Evolutionary conservation across 352 stramenopile genomes (phyloP).

Genomic region (Phytopythium chamaehyphon): DNA sequence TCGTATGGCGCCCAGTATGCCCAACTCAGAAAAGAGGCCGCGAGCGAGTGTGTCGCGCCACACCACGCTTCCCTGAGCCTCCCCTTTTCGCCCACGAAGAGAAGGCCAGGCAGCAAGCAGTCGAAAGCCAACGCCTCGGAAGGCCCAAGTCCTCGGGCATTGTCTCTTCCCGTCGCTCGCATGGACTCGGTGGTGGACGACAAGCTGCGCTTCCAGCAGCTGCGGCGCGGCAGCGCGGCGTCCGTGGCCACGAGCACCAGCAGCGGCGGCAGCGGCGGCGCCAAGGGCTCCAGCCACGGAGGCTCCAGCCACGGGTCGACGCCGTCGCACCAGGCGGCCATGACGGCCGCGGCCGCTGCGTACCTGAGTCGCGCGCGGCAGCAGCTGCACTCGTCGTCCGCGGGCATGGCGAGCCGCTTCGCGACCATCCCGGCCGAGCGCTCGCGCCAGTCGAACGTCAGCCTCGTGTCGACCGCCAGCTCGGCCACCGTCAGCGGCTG

Average conservation of each 20-base stretch:
- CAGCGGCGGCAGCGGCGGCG: slow-evolving; percentile 3
- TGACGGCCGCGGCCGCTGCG: slow-evolving; percentile 7
- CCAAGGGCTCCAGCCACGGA: slow-evolving; percentile 1
- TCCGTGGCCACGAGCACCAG: slow-evolving; percentile 3
- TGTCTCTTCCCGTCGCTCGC: too few relatives aligned
- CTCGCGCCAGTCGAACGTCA: slow-evolving; percentile 46
- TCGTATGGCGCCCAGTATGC: too few relatives aligned
- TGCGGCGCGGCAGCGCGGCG: not conserved
- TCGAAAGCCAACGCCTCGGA: too few relatives aligned
- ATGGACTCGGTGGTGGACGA: not conserved
- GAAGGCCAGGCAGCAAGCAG: too few relatives aligned
- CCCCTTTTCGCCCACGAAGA: too few relatives aligned
- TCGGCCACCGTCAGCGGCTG: slow-evolving; percentile 17
- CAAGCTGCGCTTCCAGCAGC: slow-evolving; percentile 1
- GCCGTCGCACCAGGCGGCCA: slow-evolving; percentile 6
- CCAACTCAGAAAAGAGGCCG: too few relatives aligned
- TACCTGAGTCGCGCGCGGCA: slow-evolving; percentile 6
- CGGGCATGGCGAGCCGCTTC: slow-evolving; percentile 8
- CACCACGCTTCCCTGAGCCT: too few relatives aligned
- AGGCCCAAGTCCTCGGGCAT: too few relatives aligned
- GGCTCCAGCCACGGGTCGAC: not conserved
- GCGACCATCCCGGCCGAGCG: slow-evolving; percentile 18
- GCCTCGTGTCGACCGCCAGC: slow-evolving; percentile 27
- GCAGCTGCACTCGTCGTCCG: slow-evolving; percentile 8
- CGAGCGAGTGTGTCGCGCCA: too few relatives aligned